Percentiles rank a stretch among this genome's conserved stretches.
Evolutionary conservation across 192 early-diverging fungal species (phyloP).

Genomic region (Allomyces macrogynus): DNA sequence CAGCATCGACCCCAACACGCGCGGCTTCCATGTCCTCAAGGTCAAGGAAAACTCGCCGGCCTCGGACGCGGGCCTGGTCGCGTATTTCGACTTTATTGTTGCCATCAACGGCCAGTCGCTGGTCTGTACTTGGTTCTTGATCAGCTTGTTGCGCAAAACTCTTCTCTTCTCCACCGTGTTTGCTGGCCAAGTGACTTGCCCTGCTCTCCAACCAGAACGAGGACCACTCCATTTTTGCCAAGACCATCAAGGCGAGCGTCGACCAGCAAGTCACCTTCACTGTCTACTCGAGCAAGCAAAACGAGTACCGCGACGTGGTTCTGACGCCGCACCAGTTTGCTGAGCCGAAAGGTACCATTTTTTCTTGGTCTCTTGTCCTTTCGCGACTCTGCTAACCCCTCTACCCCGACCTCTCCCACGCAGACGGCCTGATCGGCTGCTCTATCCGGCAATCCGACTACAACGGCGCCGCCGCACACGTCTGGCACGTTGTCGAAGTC

Average conservation of each 20-base stretch:
- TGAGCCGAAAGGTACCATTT: background rate
- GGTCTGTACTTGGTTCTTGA: background rate
- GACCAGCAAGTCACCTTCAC: background rate
- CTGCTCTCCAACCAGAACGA: background rate
- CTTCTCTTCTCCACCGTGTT: too few relatives aligned
- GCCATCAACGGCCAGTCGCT: background rate
- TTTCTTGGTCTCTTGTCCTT: background rate
- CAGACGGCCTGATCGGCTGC: background rate
- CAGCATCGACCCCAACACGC: slow-evolving; percentile 19
- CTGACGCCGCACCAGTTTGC: background rate
- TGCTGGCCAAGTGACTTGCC: too few relatives aligned
- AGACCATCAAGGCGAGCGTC: background rate
- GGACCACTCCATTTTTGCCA: background rate
- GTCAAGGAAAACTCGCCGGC: background rate
- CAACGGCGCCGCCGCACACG: background rate
- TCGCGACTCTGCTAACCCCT: too few relatives aligned
- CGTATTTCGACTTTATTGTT: background rate
- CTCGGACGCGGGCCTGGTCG: background rate
- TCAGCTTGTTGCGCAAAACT: too few relatives aligned
- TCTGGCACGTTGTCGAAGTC: background rate
- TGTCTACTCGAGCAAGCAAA: background rate
- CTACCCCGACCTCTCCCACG: too few relatives aligned
- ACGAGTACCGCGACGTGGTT: background rate
- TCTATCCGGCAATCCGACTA: background rate
- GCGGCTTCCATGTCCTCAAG: background rate